Percentiles rank a stretch among this genome's conserved stretches.
Evolutionary conservation across 495 filamentous ascomycete species (phyloP).

Genomic region (Podospora tetraspora): DNA sequence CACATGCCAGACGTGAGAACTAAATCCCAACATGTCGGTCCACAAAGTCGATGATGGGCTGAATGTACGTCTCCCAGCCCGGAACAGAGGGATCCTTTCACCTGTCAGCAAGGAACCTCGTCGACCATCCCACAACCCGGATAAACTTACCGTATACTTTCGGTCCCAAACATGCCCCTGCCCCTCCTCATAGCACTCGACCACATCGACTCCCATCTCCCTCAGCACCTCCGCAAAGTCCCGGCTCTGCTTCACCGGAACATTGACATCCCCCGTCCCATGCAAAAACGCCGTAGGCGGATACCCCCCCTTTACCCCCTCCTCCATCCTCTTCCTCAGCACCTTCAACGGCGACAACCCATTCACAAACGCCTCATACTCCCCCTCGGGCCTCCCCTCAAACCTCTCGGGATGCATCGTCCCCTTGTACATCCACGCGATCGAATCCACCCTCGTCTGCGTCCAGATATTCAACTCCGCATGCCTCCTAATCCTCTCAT

Average conservation of each 20-base stretch:
- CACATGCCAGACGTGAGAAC: background rate
- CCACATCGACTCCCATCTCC: conserved; percentile 17
- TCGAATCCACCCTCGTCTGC: background rate
- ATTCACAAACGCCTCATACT: background rate
- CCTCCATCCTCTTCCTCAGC: conserved; percentile 8
- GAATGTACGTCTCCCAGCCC: conserved; percentile 24
- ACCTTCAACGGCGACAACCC: conserved; percentile 20
- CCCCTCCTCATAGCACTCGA: conserved; percentile 25
- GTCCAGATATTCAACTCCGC: conserved; percentile 24
- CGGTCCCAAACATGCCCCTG: conserved; percentile 23
- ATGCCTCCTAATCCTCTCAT: conserved; percentile 20
- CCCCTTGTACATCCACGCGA: conserved; percentile 17
- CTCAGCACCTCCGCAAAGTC: conserved; percentile 19
- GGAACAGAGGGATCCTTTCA: conserved; percentile 14
- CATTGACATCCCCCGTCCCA: conserved; percentile 21
- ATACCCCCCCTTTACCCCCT: conserved; percentile 9
- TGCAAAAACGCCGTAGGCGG: conserved; percentile 29
- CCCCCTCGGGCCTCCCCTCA: background rate
- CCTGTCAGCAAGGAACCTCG: background rate
- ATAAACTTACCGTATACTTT: conserved; percentile 23
- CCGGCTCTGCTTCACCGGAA: conserved; percentile 22
- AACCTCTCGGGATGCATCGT: conserved; percentile 26
- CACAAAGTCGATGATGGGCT: conserved; percentile 26
- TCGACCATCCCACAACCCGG: background rate
- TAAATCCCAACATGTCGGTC: conserved; percentile 9